phyloP scores from a whole-genome alignment of 2,329 filamentous ascomycete species.

The Cercospora sp. region DNA sequence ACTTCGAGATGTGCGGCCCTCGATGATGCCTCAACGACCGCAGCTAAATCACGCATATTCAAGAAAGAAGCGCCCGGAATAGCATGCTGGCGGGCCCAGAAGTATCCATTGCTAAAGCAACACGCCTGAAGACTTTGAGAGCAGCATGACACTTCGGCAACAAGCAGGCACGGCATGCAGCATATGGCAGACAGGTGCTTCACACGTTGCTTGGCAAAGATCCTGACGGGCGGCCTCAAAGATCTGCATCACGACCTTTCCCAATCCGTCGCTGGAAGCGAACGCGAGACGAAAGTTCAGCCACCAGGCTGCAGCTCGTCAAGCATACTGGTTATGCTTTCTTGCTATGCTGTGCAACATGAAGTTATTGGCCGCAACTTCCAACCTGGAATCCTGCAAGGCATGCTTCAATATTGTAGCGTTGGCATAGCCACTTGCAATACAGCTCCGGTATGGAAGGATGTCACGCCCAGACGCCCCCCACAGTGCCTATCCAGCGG shows the following conservation, averaged over 20 bases:
- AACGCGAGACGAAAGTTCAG: not conserved
- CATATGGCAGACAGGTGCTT: not conserved
- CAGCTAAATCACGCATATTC: too few species aligned
- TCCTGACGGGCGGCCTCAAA: not conserved
- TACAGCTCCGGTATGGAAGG: not conserved
- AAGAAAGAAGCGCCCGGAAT: too few species aligned
- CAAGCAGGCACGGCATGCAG: not conserved
- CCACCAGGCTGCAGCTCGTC: not conserved
- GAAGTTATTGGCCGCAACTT: not conserved
- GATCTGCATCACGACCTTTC: not conserved
- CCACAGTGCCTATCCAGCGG: not conserved
- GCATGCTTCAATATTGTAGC: not conserved
- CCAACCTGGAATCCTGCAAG: not conserved
- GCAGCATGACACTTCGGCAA: not conserved
- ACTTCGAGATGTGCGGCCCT: too few species aligned
- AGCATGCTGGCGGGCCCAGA: too few species aligned
- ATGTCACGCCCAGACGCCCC: not conserved
- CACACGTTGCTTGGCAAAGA: not conserved
- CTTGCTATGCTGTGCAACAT: not conserved
- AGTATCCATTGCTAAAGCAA: too few species aligned
- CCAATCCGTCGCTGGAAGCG: not conserved
- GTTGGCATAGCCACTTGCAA: not conserved
- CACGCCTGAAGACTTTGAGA: not conserved
- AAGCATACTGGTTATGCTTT: not conserved
- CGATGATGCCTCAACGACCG: too few species aligned